Evolutionary conservation across 805 yeast species (phyloP).

Genomic region (Kodamaea nitidulidarum): DNA sequence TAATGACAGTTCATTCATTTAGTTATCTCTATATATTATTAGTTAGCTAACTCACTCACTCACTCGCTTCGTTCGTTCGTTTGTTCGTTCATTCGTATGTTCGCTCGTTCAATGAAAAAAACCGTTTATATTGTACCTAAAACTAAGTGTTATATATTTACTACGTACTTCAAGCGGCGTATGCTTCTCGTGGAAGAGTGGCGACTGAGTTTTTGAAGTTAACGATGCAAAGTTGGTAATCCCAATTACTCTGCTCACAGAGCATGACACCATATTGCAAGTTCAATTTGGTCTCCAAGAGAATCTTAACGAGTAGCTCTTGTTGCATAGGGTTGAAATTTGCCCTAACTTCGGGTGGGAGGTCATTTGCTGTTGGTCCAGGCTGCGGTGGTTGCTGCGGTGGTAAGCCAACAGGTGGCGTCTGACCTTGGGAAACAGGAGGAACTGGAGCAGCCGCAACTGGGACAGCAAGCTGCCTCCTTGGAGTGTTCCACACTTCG

Average conservation of each 20-base stretch:
- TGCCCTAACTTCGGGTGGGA: slow-evolving; percentile 54
- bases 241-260: slow-evolving; percentile 86
- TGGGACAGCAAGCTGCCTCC: slow-evolving; percentile 7
- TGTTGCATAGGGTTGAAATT: slow-evolving; percentile 55
- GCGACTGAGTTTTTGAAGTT: slow-evolving; percentile 68
- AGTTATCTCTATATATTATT: too few species aligned
- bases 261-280: slow-evolving; percentile 79
- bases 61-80: too few species aligned
- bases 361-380: slow-evolving; percentile 32
- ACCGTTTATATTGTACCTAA: too few species aligned
- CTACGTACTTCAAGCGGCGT: slow-evolving; percentile 8
- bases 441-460: slow-evolving; percentile 11
- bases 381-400: slow-evolving; percentile 6
- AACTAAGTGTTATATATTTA: neutral
- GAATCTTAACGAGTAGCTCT: slow-evolving; percentile 59
- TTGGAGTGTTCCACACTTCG: slow-evolving; percentile 50
- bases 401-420: slow-evolving; percentile 12
- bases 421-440: slow-evolving; percentile 14
- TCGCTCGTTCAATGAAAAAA: too few species aligned
- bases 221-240: slow-evolving; percentile 60
- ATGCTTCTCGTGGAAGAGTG: slow-evolving; percentile 44
- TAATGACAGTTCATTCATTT: too few species aligned
- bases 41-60: too few species aligned
- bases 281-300: slow-evolving; percentile 69
- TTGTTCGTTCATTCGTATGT: too few species aligned